A percentile compares a stretch with the other conserved stretches of the same genome.
Evolutionary conservation across 73 alveolate genomes (phyloP).

Genomic region (Paramecium pentaurelia): DNA sequence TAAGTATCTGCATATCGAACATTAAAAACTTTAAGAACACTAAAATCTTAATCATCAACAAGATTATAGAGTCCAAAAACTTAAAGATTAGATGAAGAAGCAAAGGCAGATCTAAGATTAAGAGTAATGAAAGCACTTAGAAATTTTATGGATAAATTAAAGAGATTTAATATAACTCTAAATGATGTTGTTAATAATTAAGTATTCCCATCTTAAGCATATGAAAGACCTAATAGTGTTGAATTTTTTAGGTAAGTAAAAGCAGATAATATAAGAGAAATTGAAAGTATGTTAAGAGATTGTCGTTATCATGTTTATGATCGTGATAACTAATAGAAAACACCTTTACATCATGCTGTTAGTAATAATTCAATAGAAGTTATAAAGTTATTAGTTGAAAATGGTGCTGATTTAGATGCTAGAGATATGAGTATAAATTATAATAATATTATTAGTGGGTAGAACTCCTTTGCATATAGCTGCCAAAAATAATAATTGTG

Average conservation of each 20-base stretch:
- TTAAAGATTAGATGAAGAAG: slow-evolving; percentile 20
- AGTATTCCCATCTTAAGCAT: slow-evolving; percentile 1
- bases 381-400: background rate
- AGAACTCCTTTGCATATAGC: slow-evolving; percentile 41
- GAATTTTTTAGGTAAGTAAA: slow-evolving; percentile 31
- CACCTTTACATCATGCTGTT: slow-evolving; percentile 42
- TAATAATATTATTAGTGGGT: background rate
- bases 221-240: slow-evolving; percentile 35
- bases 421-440: slow-evolving; percentile 22
- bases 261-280: background rate
- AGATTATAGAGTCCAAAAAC: background rate
- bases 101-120: slow-evolving; percentile 19
- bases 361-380: background rate
- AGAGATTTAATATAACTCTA: slow-evolving; percentile 17
- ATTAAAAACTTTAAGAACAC: background rate
- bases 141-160: slow-evolving; percentile 33
- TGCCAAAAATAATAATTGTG: slow-evolving; percentile 16
- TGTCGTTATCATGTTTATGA: slow-evolving; percentile 43
- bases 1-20: background rate
- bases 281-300: slow-evolving; percentile 12
- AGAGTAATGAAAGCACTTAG: slow-evolving; percentile 30
- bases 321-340: slow-evolving; percentile 8
- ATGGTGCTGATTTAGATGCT: slow-evolving; percentile 42
- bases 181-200: slow-evolving; percentile 14
- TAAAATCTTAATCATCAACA: background rate